Evolutionary conservation across 371 early-diverging fungal genomes (phyloP).

Genomic region (Mucor ambiguus): DNA sequence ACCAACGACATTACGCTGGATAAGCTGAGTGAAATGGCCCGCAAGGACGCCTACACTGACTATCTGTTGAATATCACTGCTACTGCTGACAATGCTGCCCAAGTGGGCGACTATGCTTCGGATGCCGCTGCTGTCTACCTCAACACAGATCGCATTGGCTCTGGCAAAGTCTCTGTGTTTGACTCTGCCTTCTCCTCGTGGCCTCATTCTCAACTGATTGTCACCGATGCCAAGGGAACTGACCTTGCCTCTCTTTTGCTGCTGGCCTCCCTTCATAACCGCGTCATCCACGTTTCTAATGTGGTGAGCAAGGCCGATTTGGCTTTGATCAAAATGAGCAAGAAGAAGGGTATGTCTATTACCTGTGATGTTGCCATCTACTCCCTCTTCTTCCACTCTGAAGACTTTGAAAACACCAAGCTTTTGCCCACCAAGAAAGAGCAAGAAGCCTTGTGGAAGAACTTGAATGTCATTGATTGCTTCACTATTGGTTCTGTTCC

Average conservation of each 20-base stretch:
- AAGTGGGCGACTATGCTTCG: conserved; percentile 33
- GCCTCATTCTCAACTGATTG: conserved; percentile 72
- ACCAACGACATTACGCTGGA: conserved; percentile 58
- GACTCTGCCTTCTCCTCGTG: conserved; percentile 72
- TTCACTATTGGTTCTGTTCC: conserved; percentile 82
- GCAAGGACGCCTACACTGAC: conserved; percentile 70
- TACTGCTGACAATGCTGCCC: conserved; percentile 58
- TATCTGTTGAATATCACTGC: conserved; percentile 77
- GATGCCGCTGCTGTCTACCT: conserved; percentile 63
- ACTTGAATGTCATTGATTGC: conserved; percentile 84
- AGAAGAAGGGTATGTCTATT: conserved; percentile 84
- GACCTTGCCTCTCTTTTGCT: conserved; percentile 87
- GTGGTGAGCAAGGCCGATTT: conserved; percentile 81
- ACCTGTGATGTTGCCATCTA: conserved; percentile 93
- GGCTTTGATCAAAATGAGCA: conserved; percentile 82
- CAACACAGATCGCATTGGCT: conserved; percentile 54
- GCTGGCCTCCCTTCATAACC: conserved; percentile 80
- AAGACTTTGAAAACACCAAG: conserved; percentile 61
- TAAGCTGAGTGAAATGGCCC: conserved; percentile 56
- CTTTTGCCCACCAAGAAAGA: conserved; percentile 63
- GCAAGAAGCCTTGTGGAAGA: conserved; percentile 78
- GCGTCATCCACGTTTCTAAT: conserved; percentile 86
- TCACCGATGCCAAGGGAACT: conserved; percentile 85
- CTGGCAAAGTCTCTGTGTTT: conserved; percentile 58
- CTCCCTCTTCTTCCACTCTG: conserved; percentile 71